These are phyloP conservation scores for Secale cereale DNA, from an alignment of 176 grass and related monocot genomes.

Conservation along the genomic window DNA sequence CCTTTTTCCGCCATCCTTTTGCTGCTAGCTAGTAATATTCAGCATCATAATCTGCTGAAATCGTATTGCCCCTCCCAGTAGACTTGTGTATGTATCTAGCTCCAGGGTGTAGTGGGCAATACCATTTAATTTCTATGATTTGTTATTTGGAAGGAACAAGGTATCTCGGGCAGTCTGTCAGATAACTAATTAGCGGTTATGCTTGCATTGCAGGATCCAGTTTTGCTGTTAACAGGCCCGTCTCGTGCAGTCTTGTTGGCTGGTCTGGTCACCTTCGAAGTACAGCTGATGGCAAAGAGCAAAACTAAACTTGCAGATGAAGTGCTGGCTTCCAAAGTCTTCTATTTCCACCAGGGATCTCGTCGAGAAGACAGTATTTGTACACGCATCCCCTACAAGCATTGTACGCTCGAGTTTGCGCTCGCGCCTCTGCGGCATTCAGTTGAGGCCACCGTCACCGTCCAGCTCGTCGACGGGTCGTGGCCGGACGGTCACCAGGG, in stretches of 20 bases:
- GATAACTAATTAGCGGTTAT: background rate
- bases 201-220: background rate
- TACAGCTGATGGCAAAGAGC: background rate
- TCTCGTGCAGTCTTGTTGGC: background rate
- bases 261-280: background rate
- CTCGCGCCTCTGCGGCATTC: too few relatives aligned
- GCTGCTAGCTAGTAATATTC: background rate
- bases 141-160: too few relatives aligned
- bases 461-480: too few relatives aligned
- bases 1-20: background rate
- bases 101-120: too few relatives aligned
- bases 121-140: too few relatives aligned
- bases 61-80: background rate
- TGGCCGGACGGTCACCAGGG: too few relatives aligned
- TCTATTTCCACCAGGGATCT: background rate
- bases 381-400: too few relatives aligned
- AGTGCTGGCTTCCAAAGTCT: background rate
- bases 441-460: too few relatives aligned
- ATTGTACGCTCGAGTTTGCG: too few relatives aligned
- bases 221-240: slow-evolving; percentile 15
- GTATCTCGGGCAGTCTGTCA: too few relatives aligned
- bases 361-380: too few relatives aligned
- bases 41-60: background rate
- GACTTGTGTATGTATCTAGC: too few relatives aligned
- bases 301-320: background rate